Evolutionary conservation across 2,329 filamentous ascomycete species (phyloP).

Genomic region (Xylaria sp.): DNA sequence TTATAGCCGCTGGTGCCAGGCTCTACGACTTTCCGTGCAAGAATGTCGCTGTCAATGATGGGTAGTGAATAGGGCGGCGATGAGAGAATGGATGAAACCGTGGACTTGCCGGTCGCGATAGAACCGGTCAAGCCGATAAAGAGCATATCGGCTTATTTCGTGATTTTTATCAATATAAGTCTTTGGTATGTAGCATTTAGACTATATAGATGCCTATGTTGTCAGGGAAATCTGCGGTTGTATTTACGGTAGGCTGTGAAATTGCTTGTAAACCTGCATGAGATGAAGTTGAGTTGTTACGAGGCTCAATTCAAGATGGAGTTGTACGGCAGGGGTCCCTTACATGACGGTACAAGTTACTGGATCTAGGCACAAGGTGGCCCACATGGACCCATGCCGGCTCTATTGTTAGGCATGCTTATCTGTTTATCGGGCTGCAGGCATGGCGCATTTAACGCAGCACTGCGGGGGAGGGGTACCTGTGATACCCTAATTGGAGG

Average conservation of each 20-base stretch:
- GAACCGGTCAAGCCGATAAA: conserved; percentile 96
- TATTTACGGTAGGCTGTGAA: conserved; percentile 5
- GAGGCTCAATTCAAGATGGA: conserved; percentile 36
- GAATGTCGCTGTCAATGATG: conserved; percentile 91
- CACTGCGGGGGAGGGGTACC: conserved; percentile 48
- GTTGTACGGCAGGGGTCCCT: conserved; percentile 26
- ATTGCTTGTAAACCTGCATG: not conserved
- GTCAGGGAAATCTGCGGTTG: not conserved
- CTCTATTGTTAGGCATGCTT: conserved; percentile 16
- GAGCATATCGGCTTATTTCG: conserved; percentile 71
- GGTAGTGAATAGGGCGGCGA: conserved; percentile 85
- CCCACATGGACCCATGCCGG: not conserved
- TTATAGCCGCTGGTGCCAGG: conserved; percentile 87
- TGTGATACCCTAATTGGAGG: conserved; percentile 39
- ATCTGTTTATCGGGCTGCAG: conserved; percentile 41
- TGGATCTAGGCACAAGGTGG: not conserved
- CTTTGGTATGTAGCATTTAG: not conserved
- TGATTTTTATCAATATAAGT: not conserved
- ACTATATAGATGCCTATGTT: conserved; percentile 8
- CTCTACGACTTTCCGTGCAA: conserved; percentile 93
- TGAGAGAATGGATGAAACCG: conserved; percentile 85
- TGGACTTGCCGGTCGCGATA: conserved; percentile 98
- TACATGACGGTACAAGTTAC: not conserved
- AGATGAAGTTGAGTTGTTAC: conserved; percentile 22
- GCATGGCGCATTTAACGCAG: conserved; percentile 5